A percentile compares a stretch with the other conserved stretches of the same genome.
Evolutionary conservation across 345 rosid species (phyloP).

Genomic region (Rhizophora mangle): DNA sequence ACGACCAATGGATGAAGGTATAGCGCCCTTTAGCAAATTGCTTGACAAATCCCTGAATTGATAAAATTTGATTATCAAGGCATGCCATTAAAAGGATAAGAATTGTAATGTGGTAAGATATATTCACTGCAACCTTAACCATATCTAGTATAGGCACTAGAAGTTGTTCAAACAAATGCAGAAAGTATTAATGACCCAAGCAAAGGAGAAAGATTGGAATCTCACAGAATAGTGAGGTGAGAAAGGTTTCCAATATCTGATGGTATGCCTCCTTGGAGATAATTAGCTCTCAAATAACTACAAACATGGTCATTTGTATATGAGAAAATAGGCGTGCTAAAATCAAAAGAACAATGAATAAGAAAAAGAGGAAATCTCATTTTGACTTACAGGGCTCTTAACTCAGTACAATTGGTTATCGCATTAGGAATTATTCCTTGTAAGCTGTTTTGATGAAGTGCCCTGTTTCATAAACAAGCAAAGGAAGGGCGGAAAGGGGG

Average conservation of each 20-base stretch:
- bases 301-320: not conserved
- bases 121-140: not conserved
- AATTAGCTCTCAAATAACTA: slow-evolving; percentile 89
- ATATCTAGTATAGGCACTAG: not conserved
- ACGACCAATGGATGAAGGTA: slow-evolving; percentile 79
- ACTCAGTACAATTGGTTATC: slow-evolving; percentile 69
- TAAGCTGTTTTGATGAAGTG: slow-evolving; percentile 88
- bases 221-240: slow-evolving; percentile 71
- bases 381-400: slow-evolving; percentile 82
- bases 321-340: not conserved
- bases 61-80: slow-evolving; percentile 3
- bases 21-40: slow-evolving; percentile 80
- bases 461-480: slow-evolving; percentile 38
- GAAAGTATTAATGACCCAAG: not conserved
- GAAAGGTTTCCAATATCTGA: slow-evolving; percentile 75
- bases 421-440: slow-evolving; percentile 83
- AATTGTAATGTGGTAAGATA: not conserved
- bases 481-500: not conserved
- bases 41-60: slow-evolving; percentile 84
- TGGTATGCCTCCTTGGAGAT: slow-evolving; percentile 90
- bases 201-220: slow-evolving; percentile 1
- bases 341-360: not conserved
- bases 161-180: not conserved
- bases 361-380: not conserved
- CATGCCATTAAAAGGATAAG: not conserved